Evolutionary conservation across 345 rosid species (phyloP), one percentile per base, ranked within the genome.

Genomic region (Iberis pinnata): DNA sequence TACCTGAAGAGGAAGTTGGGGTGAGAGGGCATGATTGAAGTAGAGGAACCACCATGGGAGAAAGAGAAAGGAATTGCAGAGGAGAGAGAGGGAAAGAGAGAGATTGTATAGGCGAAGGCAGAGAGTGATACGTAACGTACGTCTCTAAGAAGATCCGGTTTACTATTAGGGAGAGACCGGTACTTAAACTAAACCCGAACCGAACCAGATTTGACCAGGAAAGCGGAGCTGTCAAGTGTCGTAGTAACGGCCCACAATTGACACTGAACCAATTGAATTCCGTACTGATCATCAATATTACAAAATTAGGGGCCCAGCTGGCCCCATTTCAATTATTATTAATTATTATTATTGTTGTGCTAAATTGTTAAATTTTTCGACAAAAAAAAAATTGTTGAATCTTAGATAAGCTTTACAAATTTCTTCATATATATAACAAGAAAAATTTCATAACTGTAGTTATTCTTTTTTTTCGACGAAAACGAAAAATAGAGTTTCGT

Each of bases 21-120:
- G 29, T 61, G 63, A 61, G 73, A 61, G 59, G 73, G 73, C 73
- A 68, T 68, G 68, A 62, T 62, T 36, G 73, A 41, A 68, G 12
- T 4, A 61, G 57, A 60, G 19, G 58, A 62, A 68, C 64, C 67
- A 68, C 73, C 73, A 68, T 61, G 68, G 73, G 59, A 61, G 43
- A 56, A 48, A 48, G 19, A 61, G 18, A 68, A 8, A 53, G 38
- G 38, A 15, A 3, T 67, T 59, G 65, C 60, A 59, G 60, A 22
- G 24, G 50, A 25, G 37, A 25, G 44, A 39, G 63, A 49, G 69
- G 27, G 58, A 35, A 32, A 20, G 49, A 13, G 47, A 45, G 37
- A 18, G 49, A 11, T 37, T 60, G 54, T 59, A 59, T 53, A 52
- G 43, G 65, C 43, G 1, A 17, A 58, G 61, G 45, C 13, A 8